These are phyloP conservation scores for Boletellus ananiceps DNA, from an alignment of 768 basidiomycete genomes.

Conservation along the genomic window DNA sequence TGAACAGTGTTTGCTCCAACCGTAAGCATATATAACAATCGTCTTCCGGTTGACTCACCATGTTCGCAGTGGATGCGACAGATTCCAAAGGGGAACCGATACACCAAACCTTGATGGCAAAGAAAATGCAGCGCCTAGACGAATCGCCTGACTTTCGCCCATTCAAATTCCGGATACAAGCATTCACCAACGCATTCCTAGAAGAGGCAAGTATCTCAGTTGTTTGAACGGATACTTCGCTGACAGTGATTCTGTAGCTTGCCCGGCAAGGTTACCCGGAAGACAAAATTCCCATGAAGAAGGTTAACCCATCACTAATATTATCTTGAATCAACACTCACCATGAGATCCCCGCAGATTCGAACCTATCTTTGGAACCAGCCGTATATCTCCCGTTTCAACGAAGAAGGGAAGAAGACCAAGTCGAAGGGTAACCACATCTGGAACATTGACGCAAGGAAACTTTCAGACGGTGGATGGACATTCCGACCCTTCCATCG, in stretches of 20 bases:
- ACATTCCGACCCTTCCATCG: conserved; percentile 85
- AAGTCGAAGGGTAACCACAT: conserved; percentile 99
- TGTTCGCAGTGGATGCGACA: conserved; percentile 73
- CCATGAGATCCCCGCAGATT: conserved; percentile 46
- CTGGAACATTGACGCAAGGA: conserved; percentile 97
- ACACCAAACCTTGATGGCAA: conserved; percentile 97
- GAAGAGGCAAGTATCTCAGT: conserved; percentile 61
- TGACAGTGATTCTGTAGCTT: conserved; percentile 45
- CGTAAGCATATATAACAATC: conserved; percentile 45
- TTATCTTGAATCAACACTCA: conserved; percentile 7
- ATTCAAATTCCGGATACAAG: conserved; percentile 98
- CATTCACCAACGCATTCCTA: conserved; percentile 93
- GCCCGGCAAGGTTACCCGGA: conserved; percentile 83
- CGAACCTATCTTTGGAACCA: conserved; percentile 96
- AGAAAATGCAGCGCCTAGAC: conserved; percentile 96
- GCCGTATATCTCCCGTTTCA: conserved; percentile 91
- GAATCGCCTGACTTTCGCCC: conserved; percentile 96
- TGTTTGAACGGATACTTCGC: conserved; percentile 1
- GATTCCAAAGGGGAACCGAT: conserved; percentile 96
- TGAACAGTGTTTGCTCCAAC: conserved; percentile 86
- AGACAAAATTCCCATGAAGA: conserved; percentile 95
- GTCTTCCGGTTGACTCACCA: conserved; percentile 12
- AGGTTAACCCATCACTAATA: conserved; percentile 46
- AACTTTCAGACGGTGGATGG: conserved; percentile 71
- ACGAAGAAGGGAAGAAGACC: conserved; percentile 98